Conservation (phyloP, 192 early-diverging fungal genomes). For the Coemansia sp. region DNA sequence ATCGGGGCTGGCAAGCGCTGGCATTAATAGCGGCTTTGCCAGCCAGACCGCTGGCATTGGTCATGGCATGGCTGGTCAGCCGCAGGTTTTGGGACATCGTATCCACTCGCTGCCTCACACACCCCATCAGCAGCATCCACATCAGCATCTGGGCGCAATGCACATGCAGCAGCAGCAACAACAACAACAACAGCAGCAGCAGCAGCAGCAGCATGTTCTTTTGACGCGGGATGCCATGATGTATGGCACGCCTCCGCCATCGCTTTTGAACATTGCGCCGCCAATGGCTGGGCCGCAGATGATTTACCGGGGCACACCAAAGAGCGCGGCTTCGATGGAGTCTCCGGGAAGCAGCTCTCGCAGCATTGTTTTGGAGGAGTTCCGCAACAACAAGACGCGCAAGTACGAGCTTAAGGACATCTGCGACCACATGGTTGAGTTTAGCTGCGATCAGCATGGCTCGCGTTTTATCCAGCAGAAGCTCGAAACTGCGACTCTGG, state of each 20-base stretch:
- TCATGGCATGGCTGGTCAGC: slow-evolving; percentile 12
- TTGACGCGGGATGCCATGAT: slow-evolving; percentile 40
- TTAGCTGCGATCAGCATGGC: slow-evolving; percentile 98
- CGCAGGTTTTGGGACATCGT: slow-evolving; percentile 17
- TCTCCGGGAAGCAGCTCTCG: slow-evolving; percentile 66
- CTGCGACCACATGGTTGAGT: slow-evolving; percentile 91
- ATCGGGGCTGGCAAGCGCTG: slow-evolving; percentile 30
- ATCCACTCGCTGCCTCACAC: slow-evolving; percentile 45
- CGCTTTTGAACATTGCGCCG: slow-evolving; percentile 27
- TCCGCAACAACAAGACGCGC: slow-evolving; percentile 95
- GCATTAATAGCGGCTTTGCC: slow-evolving; percentile 19
- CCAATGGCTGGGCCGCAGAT: slow-evolving; percentile 27
- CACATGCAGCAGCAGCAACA: slow-evolving; percentile 29
- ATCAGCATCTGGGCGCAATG: slow-evolving; percentile 11
- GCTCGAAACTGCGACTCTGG: slow-evolving; percentile 85
- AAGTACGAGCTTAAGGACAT: slow-evolving; percentile 98
- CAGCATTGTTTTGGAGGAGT: slow-evolving; percentile 91
- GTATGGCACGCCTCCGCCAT: slow-evolving; percentile 50
- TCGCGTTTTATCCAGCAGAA: slow-evolving; percentile 99
- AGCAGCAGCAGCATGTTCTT: slow-evolving; percentile 19
- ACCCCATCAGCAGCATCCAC: slow-evolving; percentile 29
- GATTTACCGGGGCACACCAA: slow-evolving; percentile 34
- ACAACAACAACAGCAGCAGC: slow-evolving; percentile 22
- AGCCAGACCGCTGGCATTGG: slow-evolving; percentile 9
- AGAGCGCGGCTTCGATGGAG: slow-evolving; percentile 40